A percentile compares a stretch with the other conserved stretches of the same genome.
phyloP scores from a whole-genome alignment of 164 flowering plant genomes.

The Cinnamomum micranthum region DNA sequence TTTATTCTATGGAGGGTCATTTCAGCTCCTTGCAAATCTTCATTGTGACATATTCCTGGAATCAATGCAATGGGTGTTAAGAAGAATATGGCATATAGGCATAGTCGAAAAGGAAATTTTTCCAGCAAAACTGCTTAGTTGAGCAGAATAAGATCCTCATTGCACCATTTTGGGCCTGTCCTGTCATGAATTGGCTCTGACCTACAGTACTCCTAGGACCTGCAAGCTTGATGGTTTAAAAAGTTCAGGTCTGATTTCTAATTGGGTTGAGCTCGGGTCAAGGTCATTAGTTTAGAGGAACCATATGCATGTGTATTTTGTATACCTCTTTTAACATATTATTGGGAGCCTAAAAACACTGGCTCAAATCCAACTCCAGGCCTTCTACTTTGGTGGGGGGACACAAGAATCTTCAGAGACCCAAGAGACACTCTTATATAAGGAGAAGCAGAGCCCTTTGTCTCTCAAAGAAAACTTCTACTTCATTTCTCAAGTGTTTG shows the following conservation, averaged over 20 bases:
- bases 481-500: background rate
- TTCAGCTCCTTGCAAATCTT: background rate
- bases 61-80: background rate
- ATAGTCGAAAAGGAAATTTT: background rate
- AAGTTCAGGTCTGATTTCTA: background rate
- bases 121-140: background rate
- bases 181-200: background rate
- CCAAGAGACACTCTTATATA: background rate
- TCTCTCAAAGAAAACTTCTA: background rate
- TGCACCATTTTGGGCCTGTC: background rate
- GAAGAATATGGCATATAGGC: background rate
- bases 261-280: background rate
- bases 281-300: background rate
- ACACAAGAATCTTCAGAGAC: background rate
- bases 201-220: background rate
- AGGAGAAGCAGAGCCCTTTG: background rate
- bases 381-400: background rate
- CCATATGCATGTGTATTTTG: background rate
- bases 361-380: background rate
- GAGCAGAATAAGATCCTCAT: background rate
- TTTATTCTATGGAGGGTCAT: background rate
- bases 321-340: background rate
- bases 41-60: background rate
- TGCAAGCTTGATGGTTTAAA: background rate
- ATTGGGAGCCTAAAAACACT: background rate